Conservation (phyloP, 1,139 yeast genomes). For the Meyerozyma athensensis region DNA sequence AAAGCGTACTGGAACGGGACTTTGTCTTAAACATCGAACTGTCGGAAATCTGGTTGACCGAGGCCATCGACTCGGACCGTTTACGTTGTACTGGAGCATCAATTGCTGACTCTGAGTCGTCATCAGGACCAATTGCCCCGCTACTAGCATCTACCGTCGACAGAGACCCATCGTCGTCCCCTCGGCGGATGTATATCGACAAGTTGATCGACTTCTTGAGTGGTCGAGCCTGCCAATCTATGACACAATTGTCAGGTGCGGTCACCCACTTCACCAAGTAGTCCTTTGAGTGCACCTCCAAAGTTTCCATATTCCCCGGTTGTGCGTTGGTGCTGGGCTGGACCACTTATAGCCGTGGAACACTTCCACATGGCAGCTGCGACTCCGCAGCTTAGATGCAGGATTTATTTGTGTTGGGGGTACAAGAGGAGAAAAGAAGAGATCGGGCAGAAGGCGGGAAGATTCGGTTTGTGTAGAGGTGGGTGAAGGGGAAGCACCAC, state of each 20-base stretch:
- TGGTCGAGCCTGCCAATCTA: slow-evolving; percentile 83
- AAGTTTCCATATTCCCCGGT: slow-evolving; percentile 57
- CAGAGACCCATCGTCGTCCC: neutral
- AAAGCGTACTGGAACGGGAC: slow-evolving; percentile 32
- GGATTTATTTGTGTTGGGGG: neutral
- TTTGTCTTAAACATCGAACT: slow-evolving; percentile 27
- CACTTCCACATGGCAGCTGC: slow-evolving; percentile 2
- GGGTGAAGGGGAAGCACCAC: too few relatives aligned
- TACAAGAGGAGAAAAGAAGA: neutral
- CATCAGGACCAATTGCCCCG: slow-evolving; percentile 3
- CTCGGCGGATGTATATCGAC: slow-evolving; percentile 40
- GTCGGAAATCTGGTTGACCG: slow-evolving; percentile 37
- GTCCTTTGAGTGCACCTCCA: slow-evolving; percentile 85
- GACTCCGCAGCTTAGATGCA: neutral
- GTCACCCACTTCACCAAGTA: slow-evolving; percentile 89
- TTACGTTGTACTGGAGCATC: slow-evolving; percentile 6
- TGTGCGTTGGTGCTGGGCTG: neutral
- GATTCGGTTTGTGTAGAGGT: neutral
- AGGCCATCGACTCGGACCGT: slow-evolving; percentile 32
- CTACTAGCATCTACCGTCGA: neutral
- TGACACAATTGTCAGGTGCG: slow-evolving; percentile 59
- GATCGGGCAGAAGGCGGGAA: neutral
- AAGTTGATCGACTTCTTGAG: slow-evolving; percentile 74
- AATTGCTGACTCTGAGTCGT: slow-evolving; percentile 7
- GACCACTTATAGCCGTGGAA: slow-evolving; percentile 3